Percentiles rank a stretch among this genome's conserved stretches.
Conservation (phyloP, 805 yeast species). For the Wickerhamiella slavikovae region DNA sequence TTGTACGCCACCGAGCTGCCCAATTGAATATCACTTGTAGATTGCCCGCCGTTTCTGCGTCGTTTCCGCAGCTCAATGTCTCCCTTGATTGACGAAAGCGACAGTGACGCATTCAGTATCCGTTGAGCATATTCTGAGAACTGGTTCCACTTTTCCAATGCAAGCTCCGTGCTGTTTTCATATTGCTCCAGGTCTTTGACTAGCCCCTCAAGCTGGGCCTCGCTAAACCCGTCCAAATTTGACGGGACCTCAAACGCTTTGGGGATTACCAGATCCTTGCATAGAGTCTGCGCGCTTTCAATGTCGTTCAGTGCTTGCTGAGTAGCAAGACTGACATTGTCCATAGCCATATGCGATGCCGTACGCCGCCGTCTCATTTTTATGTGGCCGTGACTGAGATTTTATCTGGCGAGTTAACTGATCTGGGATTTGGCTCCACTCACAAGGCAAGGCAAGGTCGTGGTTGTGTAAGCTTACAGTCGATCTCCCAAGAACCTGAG, state of each 20-base stretch:
- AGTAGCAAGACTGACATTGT: conserved; percentile 4
- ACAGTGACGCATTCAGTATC: conserved; percentile 11
- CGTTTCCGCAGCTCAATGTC: conserved; percentile 8
- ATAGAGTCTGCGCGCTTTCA: conserved; percentile 1
- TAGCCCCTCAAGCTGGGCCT: conserved; percentile 1
- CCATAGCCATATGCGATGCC: not conserved
- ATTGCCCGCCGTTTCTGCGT: conserved; percentile 5
- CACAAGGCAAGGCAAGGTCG: too few relatives aligned
- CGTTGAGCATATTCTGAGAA: conserved; percentile 8
- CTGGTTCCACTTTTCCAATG: conserved; percentile 8
- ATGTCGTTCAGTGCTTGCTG: conserved; percentile 1
- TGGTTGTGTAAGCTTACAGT: conserved; percentile 8
- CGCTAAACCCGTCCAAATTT: conserved; percentile 1
- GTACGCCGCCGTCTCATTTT: not conserved
- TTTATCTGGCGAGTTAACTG: too few relatives aligned
- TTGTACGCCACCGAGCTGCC: conserved; percentile 62
- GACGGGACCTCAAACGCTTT: not conserved
- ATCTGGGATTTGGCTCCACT: too few relatives aligned
- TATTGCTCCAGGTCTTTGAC: not conserved
- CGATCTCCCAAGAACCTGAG: conserved; percentile 15
- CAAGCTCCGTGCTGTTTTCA: conserved; percentile 1
- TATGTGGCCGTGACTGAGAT: too few relatives aligned
- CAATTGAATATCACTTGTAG: conserved; percentile 19
- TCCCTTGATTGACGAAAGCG: conserved; percentile 7
- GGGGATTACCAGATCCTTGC: conserved; percentile 1